Conservation (phyloP, 352 stramenopile genomes). For the Globisporangium mamillatum region DNA sequence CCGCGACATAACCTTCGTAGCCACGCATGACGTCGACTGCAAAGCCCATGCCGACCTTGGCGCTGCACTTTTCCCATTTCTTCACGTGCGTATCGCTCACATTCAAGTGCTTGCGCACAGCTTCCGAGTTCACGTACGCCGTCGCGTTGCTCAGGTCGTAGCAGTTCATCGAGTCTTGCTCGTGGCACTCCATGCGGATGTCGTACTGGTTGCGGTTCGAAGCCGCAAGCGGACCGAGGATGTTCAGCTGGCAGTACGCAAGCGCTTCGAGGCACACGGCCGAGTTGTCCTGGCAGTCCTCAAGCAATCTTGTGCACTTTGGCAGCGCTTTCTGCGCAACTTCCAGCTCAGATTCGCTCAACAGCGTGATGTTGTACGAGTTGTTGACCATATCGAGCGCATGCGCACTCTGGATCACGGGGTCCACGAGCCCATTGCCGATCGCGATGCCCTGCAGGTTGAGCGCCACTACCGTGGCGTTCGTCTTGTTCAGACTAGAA, state of each 20-base stretch:
- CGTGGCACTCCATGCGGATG: constrained; percentile 40
- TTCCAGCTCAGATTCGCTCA: constrained; percentile 32
- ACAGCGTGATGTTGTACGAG: constrained; percentile 62
- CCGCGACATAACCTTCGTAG: constrained; percentile 81
- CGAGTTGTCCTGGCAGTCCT: constrained; percentile 29
- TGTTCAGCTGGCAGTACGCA: constrained; percentile 9
- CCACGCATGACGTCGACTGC: constrained; percentile 64
- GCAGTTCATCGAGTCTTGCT: constrained; percentile 15
- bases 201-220: constrained; percentile 64
- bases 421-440: constrained; percentile 37
- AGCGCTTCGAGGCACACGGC: constrained; percentile 31
- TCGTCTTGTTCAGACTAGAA: neutral
- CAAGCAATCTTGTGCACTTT: constrained; percentile 24
- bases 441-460: constrained; percentile 40
- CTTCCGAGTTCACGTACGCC: constrained; percentile 39
- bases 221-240: constrained; percentile 36
- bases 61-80: constrained; percentile 85
- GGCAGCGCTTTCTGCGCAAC: neutral
- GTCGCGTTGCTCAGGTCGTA: constrained; percentile 33
- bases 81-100: constrained; percentile 16
- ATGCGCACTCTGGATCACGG: constrained; percentile 33
- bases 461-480: constrained; percentile 11
- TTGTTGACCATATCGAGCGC: constrained; percentile 66
- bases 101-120: constrained; percentile 18
- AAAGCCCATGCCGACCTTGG: constrained; percentile 84